Conservation (phyloP, 306 rosid genomes). For the Acacia acuminata region DNA sequence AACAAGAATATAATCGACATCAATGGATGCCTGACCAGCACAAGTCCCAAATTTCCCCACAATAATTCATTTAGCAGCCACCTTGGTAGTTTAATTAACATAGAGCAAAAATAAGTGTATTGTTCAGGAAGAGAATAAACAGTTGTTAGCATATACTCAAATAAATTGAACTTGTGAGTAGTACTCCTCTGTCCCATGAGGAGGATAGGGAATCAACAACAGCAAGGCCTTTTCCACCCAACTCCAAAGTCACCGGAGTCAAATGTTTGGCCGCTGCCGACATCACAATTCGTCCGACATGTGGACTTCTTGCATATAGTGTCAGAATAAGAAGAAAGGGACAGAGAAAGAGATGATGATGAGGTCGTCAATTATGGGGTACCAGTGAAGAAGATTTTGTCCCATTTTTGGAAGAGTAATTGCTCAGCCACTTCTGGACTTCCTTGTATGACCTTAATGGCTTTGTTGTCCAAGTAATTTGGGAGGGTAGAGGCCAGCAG, state of each 20-base stretch:
- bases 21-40: too few relatives aligned
- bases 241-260: conserved; percentile 72
- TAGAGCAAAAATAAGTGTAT: too few relatives aligned
- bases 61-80: too few relatives aligned
- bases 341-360: background rate
- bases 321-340: background rate
- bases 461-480: conserved; percentile 51
- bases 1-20: conserved; percentile 59
- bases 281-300: conserved; percentile 64
- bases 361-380: background rate
- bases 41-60: too few relatives aligned
- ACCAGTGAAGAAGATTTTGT: conserved; percentile 84
- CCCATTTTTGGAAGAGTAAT: conserved; percentile 63
- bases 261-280: too few relatives aligned
- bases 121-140: background rate
- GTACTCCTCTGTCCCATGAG: conserved; percentile 45
- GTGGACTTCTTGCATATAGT: conserved; percentile 49
- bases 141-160: background rate
- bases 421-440: conserved; percentile 48
- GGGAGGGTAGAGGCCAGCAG: conserved; percentile 46
- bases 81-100: too few relatives aligned
- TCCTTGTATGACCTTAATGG: conserved; percentile 66
- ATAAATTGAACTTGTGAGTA: background rate
- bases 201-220: conserved; percentile 66
- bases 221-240: conserved; percentile 87